Evolutionary conservation across 371 early-diverging fungal genomes (phyloP).

Genomic region (Mortierella sp.): DNA sequence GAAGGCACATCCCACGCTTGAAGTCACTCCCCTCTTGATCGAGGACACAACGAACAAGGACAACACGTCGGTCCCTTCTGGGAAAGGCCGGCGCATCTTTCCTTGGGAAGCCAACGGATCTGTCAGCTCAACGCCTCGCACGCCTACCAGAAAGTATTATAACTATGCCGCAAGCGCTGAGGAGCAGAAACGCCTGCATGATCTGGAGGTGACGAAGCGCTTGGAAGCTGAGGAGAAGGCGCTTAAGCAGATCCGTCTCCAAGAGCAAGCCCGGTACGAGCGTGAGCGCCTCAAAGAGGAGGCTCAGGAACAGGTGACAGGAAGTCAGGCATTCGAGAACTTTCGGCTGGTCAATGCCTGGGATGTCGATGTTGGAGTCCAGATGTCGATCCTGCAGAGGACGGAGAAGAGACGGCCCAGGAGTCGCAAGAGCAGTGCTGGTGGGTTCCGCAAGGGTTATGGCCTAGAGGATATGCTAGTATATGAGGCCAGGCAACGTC

Average conservation of each 20-base stretch:
- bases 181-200: conserved; percentile 36
- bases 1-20: conserved; percentile 24
- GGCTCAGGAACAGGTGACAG: conserved; percentile 35
- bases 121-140: conserved; percentile 16
- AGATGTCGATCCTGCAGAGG: conserved; percentile 54
- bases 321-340: conserved; percentile 52
- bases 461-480: conserved; percentile 54
- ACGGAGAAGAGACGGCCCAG: conserved; percentile 48
- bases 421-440: conserved; percentile 56
- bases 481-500: conserved; percentile 47
- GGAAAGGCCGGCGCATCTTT: conserved; percentile 43
- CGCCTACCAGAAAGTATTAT: conserved; percentile 46
- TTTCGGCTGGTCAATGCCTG: conserved; percentile 57
- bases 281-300: conserved; percentile 43
- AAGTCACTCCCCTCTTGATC: conserved; percentile 23
- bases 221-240: conserved; percentile 37
- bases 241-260: conserved; percentile 31
- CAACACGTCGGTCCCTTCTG: conserved; percentile 40
- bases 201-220: conserved; percentile 27
- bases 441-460: conserved; percentile 52
- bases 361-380: conserved; percentile 52
- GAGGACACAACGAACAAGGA: conserved; percentile 33
- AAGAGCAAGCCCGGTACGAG: conserved; percentile 45
- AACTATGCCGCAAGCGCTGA: conserved; percentile 40
- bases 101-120: conserved; percentile 49